A percentile compares a stretch with the other conserved stretches of the same genome.
Conservation (phyloP, 108 stramenopile species). For the Phaeodactylum tricornutum region DNA sequence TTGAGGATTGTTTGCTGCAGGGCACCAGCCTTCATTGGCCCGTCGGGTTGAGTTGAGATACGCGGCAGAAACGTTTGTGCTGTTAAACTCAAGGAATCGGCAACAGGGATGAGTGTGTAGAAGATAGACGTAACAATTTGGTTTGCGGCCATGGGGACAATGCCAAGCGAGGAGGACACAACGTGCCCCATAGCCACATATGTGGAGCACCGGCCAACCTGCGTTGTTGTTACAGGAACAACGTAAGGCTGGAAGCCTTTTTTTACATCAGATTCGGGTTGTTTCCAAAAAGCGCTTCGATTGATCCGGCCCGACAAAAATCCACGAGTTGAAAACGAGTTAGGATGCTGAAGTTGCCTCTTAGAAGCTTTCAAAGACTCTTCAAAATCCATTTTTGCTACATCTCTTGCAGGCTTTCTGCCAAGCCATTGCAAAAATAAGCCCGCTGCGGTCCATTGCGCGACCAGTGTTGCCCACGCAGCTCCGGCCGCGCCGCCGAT, state of each 20-base stretch:
- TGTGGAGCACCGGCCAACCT: slow-evolving; percentile 56
- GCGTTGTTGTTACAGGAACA: slow-evolving; percentile 64
- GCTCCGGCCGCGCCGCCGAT: slow-evolving; percentile 60
- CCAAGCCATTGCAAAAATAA: slow-evolving; percentile 52
- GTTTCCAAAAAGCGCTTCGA: slow-evolving; percentile 22
- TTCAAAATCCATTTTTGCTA: no score
- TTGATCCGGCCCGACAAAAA: slow-evolving; percentile 21
- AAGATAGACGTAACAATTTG: slow-evolving; percentile 65
- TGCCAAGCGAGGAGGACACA: slow-evolving; percentile 53
- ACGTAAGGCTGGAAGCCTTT: slow-evolving; percentile 53
- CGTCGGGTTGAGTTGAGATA: no score
- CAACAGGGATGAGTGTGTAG: slow-evolving; percentile 63
- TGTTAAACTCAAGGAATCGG: slow-evolving; percentile 60
- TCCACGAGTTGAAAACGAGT: slow-evolving; percentile 16
- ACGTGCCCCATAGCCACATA: slow-evolving; percentile 80
- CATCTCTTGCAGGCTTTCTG: no score
- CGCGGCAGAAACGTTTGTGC: slow-evolving; percentile 69
- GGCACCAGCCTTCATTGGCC: not conserved
- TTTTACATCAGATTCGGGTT: slow-evolving; percentile 14
- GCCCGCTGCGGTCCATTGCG: slow-evolving; percentile 47
- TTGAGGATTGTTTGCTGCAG: slow-evolving; percentile 4
- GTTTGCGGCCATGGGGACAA: slow-evolving; percentile 65
- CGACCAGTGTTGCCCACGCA: slow-evolving; percentile 64
- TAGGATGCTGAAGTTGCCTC: no score
- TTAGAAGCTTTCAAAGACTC: no score